Evolutionary conservation across 495 filamentous ascomycete genomes (phyloP), one percentile per base, ranked within the genome.

Genomic region (Mytilinidion resinicola): DNA sequence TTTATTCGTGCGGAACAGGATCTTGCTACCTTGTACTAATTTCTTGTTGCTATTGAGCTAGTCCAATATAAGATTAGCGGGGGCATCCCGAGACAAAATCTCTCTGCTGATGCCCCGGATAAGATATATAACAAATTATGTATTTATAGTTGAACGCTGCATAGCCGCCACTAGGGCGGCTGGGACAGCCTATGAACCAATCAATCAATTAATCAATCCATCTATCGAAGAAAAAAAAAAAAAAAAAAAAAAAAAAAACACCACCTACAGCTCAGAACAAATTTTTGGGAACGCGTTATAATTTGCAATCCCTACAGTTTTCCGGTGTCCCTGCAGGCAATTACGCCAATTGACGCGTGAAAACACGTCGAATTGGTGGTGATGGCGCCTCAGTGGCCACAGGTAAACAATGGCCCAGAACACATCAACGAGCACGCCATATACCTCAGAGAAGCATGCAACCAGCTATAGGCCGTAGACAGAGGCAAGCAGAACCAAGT

Each of bases 121-220:
- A 20, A 30, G 37, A 59, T 35, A 65, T 58, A 50, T 57, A 33
- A 58, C 50, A 57, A 46, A 17, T 57, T 57, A 57, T 59, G 63
- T 67, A 67, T 62, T 65, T 57, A 57, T 65, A 64, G 62, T 36
- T 49, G 63, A 61, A 67, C 64, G 62, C 64, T 65, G 64, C 62
- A 67, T 66, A 66, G 57, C 64, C 46, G 57, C 62, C 57, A 53
- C 56, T 36, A 67, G 57, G 62, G 64, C 63, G 57, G 64, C 64
- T 67, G 64, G 64, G 62, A 65, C 57, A 62, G 64, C 49, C 62
- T 67, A 67, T 67, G 57, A 67, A 65, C 53, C 35, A 67, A 65
- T 67, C 56, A n/a, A n/a, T n/a, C n/a, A n/a, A n/a, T n/a, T n/a
- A n/a, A n/a, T n/a, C n/a, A n/a, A n/a, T n/a, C n/a, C n/a, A n/a